Percentiles rank a stretch among this genome's conserved stretches.
Evolutionary conservation across 345 rosid species (phyloP).

Genomic region (Bruguiera parviflora): DNA sequence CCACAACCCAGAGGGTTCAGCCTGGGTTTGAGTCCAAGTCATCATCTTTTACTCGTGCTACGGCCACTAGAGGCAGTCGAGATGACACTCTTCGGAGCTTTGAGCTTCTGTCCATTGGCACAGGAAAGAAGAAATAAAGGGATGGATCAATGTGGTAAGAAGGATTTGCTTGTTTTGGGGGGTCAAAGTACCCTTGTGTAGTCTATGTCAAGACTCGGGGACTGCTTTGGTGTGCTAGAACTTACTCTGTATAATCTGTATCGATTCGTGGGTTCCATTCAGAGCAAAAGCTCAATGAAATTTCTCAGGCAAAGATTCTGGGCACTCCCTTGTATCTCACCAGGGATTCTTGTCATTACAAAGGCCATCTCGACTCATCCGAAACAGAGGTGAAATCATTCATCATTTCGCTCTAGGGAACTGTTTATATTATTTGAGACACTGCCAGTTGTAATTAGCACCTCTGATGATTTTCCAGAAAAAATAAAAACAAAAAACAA

Average conservation of each 20-base stretch:
- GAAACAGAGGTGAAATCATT: neutral
- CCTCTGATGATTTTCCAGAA: neutral
- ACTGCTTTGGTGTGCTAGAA: slow-evolving; percentile 1
- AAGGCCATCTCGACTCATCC: neutral
- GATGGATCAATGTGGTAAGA: slow-evolving; percentile 1
- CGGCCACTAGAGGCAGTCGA: slow-evolving; percentile 41
- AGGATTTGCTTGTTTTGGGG: slow-evolving; percentile 12
- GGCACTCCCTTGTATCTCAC: neutral
- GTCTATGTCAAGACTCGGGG: slow-evolving; percentile 9
- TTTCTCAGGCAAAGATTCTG: neutral
- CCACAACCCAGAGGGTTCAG: slow-evolving; percentile 58
- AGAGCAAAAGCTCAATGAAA: slow-evolving; percentile 2
- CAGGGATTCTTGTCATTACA: slow-evolving; percentile 15
- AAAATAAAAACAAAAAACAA: neutral
- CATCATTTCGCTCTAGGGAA: slow-evolving; percentile 23
- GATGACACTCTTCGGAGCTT: slow-evolving; percentile 60
- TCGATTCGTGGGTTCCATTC: slow-evolving; percentile 10
- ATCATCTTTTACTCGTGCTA: slow-evolving; percentile 43
- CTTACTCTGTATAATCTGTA: slow-evolving; percentile 18
- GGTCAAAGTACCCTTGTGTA: slow-evolving; percentile 10
- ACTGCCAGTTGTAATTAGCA: slow-evolving; percentile 21
- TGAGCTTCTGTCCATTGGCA: slow-evolving; percentile 54
- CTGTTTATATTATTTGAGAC: slow-evolving; percentile 36
- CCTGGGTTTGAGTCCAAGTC: slow-evolving; percentile 60
- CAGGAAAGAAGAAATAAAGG: slow-evolving; percentile 36